Evolutionary conservation across 768 basidiomycete species (phyloP), one percentile per base, ranked within the genome.

Genomic region (Lentinula sp.): DNA sequence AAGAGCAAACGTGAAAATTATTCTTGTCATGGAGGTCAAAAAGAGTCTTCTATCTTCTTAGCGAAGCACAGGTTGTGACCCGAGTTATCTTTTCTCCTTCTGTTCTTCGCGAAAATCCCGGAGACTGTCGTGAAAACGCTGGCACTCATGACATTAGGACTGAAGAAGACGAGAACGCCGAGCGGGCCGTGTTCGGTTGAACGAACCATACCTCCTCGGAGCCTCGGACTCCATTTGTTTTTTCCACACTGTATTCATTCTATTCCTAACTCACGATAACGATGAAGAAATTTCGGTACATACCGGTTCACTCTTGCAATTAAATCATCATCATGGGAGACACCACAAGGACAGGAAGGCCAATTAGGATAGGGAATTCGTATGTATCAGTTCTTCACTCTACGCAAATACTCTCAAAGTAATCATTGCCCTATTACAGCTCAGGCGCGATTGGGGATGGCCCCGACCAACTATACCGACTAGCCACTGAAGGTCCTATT

Each of bases 371-470:
- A 42, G 55, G 55, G 3, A 56, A 56, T 33, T 56, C 55, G 55
- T 56, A 32, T 23, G 41, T 56, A 15, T 54, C 18, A 54, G 10
- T 39, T 39, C 16, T 37, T 55, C 9, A 7, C 53, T 39, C 4
- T 9, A 37, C n/a, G 39, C 18, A 18, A 36, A 6, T 13, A 39
- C 18, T 28, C 28, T 28, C 3, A 28, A 28, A 28, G 28, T 28
- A 4, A 33, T 35, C 53, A 20, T 41, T 37, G 32, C 7, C 10
- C 20, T 43, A 10, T 16, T n/a, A 4, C n/a, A 59, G 57, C 37
- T 59, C 57, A 48, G 57, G 57, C 32, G 57, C 57, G 18, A 50
- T 59, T 13, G 57, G 57, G 37, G 57, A 59, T 59, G 57, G 57
- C 6, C 48, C 48, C n/a, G 45, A 59, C 45, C 57, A 59, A 28